Evolutionary conservation across 441 rosid genomes (phyloP).

Genomic region (Syzygium syzygioides): DNA sequence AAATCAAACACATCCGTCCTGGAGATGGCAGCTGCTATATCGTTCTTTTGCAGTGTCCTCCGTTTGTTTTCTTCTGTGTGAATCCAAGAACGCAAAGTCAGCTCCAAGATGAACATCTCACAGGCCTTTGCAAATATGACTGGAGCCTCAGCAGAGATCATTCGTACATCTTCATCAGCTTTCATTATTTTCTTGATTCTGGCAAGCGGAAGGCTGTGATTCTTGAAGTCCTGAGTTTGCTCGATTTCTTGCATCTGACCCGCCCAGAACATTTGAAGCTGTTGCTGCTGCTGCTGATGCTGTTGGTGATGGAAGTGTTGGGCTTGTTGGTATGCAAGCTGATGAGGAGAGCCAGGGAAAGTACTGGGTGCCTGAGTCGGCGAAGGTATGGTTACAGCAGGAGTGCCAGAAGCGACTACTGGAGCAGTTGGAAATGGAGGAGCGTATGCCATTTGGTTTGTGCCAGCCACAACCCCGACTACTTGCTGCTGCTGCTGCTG

Average conservation of each 20-base stretch:
- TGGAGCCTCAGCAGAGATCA: constrained; percentile 93
- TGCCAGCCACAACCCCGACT: constrained; percentile 35
- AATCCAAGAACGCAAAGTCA: constrained; percentile 85
- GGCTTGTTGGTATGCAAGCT: constrained; percentile 67
- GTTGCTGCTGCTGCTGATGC: constrained; percentile 65
- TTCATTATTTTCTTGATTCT: constrained; percentile 94
- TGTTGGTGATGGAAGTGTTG: constrained; percentile 75
- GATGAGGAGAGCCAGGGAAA: constrained; percentile 41
- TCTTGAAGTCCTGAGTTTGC: constrained; percentile 73
- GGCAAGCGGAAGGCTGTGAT: constrained; percentile 82
- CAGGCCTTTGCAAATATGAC: constrained; percentile 88
- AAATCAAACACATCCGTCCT: constrained; percentile 87
- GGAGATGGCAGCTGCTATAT: constrained; percentile 83
- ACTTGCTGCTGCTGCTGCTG: constrained; percentile 30
- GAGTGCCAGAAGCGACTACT: constrained; percentile 38
- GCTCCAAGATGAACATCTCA: constrained; percentile 85
- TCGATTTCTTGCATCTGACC: constrained; percentile 82
- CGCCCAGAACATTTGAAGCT: constrained; percentile 80
- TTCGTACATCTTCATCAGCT: constrained; percentile 88
- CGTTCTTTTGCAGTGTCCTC: constrained; percentile 86
- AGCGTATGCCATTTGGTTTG: constrained; percentile 33
- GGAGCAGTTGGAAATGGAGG: constrained; percentile 37
- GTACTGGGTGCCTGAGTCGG: constrained; percentile 31
- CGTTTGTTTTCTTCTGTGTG: constrained; percentile 91
- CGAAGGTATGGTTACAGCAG: constrained; percentile 29